Conservation (phyloP, 1,284 basidiomycete genomes). For the Boletus calvinii region DNA sequence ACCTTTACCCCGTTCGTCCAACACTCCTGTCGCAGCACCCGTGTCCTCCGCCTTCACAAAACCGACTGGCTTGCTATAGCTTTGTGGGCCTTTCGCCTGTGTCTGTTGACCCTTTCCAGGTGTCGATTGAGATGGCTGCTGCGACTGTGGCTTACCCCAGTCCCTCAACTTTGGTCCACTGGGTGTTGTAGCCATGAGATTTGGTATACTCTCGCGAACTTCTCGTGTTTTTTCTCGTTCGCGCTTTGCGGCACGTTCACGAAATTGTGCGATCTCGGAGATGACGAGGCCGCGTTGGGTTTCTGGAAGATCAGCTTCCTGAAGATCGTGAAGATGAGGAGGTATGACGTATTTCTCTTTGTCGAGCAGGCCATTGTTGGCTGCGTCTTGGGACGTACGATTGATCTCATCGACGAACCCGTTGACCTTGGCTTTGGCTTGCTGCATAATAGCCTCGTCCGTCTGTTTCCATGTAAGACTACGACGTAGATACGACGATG, state of each 20-base stretch:
- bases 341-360: constrained; percentile 86
- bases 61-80: constrained; percentile 72
- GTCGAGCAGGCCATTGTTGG: constrained; percentile 64
- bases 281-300: constrained; percentile 91
- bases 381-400: constrained; percentile 62
- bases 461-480: constrained; percentile 38
- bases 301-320: constrained; percentile 95
- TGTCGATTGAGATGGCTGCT: constrained; percentile 39
- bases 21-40: constrained; percentile 28
- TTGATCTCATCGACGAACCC: constrained; percentile 60
- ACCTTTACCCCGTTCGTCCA: constrained; percentile 40
- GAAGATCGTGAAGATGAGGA: constrained; percentile 91
- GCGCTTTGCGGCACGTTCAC: constrained; percentile 81
- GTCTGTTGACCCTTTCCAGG: constrained; percentile 42
- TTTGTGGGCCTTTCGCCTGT: constrained; percentile 67
- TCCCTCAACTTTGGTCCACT: constrained; percentile 73
- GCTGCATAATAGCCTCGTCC: constrained; percentile 53
- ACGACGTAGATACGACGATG: neutral
- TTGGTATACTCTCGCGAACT: constrained; percentile 57
- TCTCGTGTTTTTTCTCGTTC: constrained; percentile 83
- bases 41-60: constrained; percentile 73
- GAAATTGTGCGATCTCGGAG: constrained; percentile 92
- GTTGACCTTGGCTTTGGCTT: constrained; percentile 56
- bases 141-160: constrained; percentile 65
- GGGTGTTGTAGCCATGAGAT: constrained; percentile 41